Percentiles rank a stretch among this genome's conserved stretches.
phyloP scores from a whole-genome alignment of 805 yeast species.

The Wickerhamomyces rabaulensis region DNA sequence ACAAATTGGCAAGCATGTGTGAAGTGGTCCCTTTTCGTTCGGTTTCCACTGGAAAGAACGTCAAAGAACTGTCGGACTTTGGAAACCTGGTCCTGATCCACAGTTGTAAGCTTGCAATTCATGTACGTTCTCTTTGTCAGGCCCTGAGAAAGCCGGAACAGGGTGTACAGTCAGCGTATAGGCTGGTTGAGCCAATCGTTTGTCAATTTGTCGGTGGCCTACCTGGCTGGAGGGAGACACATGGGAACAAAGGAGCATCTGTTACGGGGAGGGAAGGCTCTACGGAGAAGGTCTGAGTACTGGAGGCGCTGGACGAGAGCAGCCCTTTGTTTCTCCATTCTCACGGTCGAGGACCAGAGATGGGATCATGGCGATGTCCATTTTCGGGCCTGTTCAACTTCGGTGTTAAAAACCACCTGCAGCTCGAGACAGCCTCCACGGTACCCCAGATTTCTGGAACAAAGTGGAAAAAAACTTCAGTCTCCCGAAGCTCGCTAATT shows the following conservation, averaged over 20 bases:
- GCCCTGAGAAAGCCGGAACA: no score
- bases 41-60: background rate
- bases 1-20: background rate
- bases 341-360: background rate
- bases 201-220: no score
- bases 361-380: background rate
- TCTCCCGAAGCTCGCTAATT: no score
- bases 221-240: no score
- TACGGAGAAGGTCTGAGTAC: background rate
- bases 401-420: background rate
- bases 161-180: no score
- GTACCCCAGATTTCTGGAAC: background rate
- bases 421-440: background rate
- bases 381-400: background rate
- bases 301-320: no score
- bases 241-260: no score
- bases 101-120: background rate
- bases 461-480: background rate
- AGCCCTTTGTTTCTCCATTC: background rate
- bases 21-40: background rate
- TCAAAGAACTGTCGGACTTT: background rate
- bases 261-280: background rate
- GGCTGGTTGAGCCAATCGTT: no score
- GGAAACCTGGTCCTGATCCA: background rate
- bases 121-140: no score